Percentiles rank a stretch among this genome's conserved stretches.
Evolutionary conservation across 2,329 filamentous ascomycete genomes (phyloP).

Genomic region (Macrophomina pseudophaseolina): DNA sequence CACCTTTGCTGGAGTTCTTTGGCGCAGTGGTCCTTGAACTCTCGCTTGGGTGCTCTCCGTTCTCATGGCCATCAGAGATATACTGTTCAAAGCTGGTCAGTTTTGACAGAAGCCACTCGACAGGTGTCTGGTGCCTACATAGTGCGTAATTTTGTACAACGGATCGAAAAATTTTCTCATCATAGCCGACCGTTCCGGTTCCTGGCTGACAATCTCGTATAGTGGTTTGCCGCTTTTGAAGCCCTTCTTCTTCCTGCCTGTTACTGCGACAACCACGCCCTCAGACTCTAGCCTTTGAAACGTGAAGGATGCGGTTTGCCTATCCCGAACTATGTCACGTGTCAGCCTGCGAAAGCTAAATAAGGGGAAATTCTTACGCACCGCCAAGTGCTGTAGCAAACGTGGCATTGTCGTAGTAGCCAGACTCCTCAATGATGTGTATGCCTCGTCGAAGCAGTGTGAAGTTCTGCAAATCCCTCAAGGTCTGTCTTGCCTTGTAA

Average conservation of each 20-base stretch:
- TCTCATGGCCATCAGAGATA: neutral
- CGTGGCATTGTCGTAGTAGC: slow-evolving; percentile 25
- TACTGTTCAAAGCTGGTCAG: neutral
- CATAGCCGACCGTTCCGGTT: slow-evolving; percentile 22
- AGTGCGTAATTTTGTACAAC: neutral
- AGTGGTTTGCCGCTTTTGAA: slow-evolving; percentile 27
- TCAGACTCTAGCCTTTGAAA: slow-evolving; percentile 29
- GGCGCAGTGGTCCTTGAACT: too few relatives aligned
- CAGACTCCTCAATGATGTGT: slow-evolving; percentile 30
- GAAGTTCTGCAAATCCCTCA: slow-evolving; percentile 29
- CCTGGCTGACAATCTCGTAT: slow-evolving; percentile 15
- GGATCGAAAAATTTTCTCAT: slow-evolving; percentile 34
- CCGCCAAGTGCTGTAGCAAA: neutral
- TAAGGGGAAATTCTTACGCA: neutral
- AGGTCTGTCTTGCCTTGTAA: slow-evolving; percentile 24
- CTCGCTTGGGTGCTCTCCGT: neutral
- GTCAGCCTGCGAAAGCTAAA: neutral
- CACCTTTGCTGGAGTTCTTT: too few relatives aligned
- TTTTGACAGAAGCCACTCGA: neutral
- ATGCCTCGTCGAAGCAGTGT: slow-evolving; percentile 32
- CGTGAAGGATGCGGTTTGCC: slow-evolving; percentile 29
- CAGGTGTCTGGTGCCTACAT: neutral
- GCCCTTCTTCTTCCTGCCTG: slow-evolving; percentile 25
- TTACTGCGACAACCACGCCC: slow-evolving; percentile 25
- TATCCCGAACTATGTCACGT: slow-evolving; percentile 29